Evolutionary conservation across 805 yeast genomes (phyloP), one percentile per base, ranked within the genome.

Genomic region (Candida maris): DNA sequence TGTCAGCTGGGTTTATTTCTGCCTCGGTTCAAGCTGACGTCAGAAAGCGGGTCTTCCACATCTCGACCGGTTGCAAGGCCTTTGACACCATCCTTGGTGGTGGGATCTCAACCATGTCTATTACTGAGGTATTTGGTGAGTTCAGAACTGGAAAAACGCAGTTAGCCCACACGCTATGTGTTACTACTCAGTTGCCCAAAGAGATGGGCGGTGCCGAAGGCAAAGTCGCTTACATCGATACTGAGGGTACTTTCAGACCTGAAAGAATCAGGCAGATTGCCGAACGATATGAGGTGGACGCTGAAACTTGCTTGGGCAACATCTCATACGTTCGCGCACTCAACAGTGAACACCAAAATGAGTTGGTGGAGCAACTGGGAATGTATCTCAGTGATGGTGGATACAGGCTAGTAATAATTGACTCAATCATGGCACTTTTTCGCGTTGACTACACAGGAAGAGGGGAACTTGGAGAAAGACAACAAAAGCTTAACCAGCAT

Each of bases 91-190:
- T 81, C 17, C 61, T 83, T 9, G 88, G 88, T 9, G 91, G 88
- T 6, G 89, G 91, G 0, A 65, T 83, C 27, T 80, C 78, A 64
- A 79, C 89, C 0, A 85, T 85, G 68, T 75, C 85, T 21, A 77
- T 82, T 36, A 81, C 88, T 0, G 91, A 83, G 55, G 86, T 81
- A 0, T 83, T 80, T 62, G 91, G 91, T 1, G 91, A 83, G 49
- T 83, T 79, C 48, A 66, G 91, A 53, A 82, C 89, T 38, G 91
- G 91, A 27, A 83, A 83, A 52, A 81, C 89, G n/a, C 91, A 83
- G 56, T 60, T 83, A 55, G 80, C 89, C 16, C 91, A 83, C 54
- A 83, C 91, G 0, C 64, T 83, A 38, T 82, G 89, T 35, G 87
- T 83, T 9, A 79, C 88, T 1, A 70, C 87, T 26, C 91, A 83